Evolutionary conservation across 768 basidiomycete genomes (phyloP), one percentile per base, ranked within the genome.

Genomic region (Amanita rubescens): DNA sequence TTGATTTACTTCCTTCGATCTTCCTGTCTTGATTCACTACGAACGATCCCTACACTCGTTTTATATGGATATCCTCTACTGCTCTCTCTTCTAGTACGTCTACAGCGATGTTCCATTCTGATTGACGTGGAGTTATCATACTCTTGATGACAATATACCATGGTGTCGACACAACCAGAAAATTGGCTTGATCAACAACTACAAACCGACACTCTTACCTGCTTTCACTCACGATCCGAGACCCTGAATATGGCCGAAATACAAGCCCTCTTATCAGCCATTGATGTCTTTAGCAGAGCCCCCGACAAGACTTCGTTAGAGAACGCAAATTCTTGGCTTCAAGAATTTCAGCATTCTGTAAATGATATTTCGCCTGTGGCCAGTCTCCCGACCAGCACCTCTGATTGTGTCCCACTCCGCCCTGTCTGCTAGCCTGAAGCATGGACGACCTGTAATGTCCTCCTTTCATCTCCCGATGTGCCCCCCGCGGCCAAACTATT

Each of bases 301-400:
- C 89, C 95, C 30, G 90, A 95, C 76, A 87, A 89, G 62, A 69
- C 70, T 14, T 84, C 90, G 15, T 78, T 96, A 59, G 88, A 90
- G 60, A 79, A 78, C 60, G 95, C 94, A 60, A 97, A 96, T 73
- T 72, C 82, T 60, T 97, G 94, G 94, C 85, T 99, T 58, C 88
- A 94, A 74, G 93, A 94, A 70, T 99, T 98, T 69, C 95, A 99
- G 75, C 94, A 97, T 77, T 94, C 92, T 76, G 95, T 97, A 85
- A 87, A 83, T 88, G 76, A 74, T 75, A 71, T 82, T 82, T 84
- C 82, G 77, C 80, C 78, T 81, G 71, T 81, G 79, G 82, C 74
- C 78, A 76, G 69, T 75, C 70, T 72, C 74, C 62, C 72, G 68
- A 72, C 75, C 78, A 70, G 68, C 75, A 69, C 76, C 75, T 85